phyloP scores from a whole-genome alignment of 73 alveolate species.

The Paramecium pentaurelia region DNA sequence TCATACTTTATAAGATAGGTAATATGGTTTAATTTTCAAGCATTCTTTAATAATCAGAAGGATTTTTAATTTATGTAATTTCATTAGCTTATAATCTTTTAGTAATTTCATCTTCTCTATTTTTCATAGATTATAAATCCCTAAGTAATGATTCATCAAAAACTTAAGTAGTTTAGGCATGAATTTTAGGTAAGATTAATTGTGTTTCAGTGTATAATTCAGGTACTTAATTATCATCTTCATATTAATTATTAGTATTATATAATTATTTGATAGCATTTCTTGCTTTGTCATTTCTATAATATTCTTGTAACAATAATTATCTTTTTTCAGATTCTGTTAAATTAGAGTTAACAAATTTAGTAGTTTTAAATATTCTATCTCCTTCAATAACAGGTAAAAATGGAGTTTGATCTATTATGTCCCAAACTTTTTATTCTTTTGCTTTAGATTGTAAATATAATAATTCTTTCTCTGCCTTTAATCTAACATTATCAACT shows the following conservation, averaged over 20 bases:
- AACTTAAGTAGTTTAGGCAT: neutral
- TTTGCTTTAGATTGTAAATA: neutral
- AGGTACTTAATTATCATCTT: neutral
- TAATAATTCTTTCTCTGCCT: neutral
- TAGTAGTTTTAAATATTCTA: conserved; percentile 2
- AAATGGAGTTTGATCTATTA: neutral
- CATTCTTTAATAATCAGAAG: neutral
- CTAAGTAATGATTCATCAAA: neutral
- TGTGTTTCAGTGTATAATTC: neutral
- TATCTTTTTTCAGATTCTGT: conserved; percentile 3
- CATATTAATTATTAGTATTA: neutral
- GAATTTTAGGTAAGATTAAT: neutral
- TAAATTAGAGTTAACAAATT: neutral
- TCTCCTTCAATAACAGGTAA: neutral
- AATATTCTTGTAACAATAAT: neutral
- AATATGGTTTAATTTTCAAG: neutral
- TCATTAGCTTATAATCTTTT: neutral
- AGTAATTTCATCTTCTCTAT: neutral
- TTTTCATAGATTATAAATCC: neutral
- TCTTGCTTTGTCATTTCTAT: neutral
- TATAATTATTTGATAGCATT: neutral
- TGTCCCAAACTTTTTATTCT: neutral
- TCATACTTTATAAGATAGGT: neutral
- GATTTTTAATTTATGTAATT: neutral
- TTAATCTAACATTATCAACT: neutral